Percentiles rank a stretch among this genome's conserved stretches.
phyloP scores from a whole-genome alignment of 257 asterid species.

The Paraleonurus japonicus region DNA sequence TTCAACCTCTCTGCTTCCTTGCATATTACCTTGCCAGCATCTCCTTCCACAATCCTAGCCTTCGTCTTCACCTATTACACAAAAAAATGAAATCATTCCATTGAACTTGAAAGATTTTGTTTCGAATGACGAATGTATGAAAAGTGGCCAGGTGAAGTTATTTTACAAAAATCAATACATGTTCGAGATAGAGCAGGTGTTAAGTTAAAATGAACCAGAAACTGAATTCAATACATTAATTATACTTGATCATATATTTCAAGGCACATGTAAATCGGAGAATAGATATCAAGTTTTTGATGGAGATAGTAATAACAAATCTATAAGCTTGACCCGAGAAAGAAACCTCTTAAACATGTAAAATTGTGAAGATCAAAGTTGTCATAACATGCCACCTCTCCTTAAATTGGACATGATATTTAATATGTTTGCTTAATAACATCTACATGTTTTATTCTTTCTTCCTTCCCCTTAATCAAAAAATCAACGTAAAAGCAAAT shows the following conservation, averaged over 20 bases:
- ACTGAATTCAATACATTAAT: background rate
- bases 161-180: background rate
- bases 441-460: background rate
- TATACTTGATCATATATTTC: background rate
- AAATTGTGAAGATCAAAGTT: too few relatives aligned
- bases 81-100: background rate
- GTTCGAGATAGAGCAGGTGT: background rate
- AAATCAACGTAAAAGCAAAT: background rate
- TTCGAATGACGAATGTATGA: background rate
- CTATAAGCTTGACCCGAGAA: background rate
- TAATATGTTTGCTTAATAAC: background rate
- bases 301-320: background rate
- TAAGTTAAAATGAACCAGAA: background rate
- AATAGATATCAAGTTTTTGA: background rate
- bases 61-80: slow-evolving; percentile 54
- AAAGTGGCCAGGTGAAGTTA: background rate
- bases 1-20: slow-evolving; percentile 86
- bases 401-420: background rate
- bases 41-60: slow-evolving; percentile 97
- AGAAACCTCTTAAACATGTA: slow-evolving; percentile 14
- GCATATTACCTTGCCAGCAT: slow-evolving; percentile 86
- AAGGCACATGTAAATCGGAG: background rate
- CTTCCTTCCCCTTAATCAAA: background rate
- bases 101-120: too few relatives aligned
- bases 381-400: too few relatives aligned